phyloP scores from a whole-genome alignment of 768 basidiomycete species.

The Piloderma croceum region DNA sequence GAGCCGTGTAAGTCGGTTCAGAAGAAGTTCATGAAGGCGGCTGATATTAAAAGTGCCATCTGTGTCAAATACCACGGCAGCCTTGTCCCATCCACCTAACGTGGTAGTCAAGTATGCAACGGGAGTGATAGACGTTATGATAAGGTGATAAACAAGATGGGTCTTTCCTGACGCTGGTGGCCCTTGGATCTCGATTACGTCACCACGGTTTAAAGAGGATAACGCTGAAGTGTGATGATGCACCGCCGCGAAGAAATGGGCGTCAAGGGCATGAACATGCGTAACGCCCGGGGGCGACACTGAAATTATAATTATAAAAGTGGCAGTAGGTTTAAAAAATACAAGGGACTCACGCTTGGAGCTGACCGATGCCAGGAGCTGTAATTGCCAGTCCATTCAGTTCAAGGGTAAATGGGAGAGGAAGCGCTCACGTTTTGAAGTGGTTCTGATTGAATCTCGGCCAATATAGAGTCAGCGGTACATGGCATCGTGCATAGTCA shows the following conservation, averaged over 20 bases:
- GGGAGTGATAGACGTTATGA: no score
- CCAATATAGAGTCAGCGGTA: constrained; percentile 21
- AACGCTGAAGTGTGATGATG: constrained; percentile 10
- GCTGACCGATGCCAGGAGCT: constrained; percentile 42
- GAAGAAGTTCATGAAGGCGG: constrained; percentile 50
- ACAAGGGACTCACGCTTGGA: constrained; percentile 26
- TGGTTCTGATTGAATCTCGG: constrained; percentile 29
- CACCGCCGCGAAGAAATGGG: constrained; percentile 5
- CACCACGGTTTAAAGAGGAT: constrained; percentile 43
- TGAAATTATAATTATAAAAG: constrained; percentile 12
- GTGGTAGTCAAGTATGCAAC: constrained; percentile 50
- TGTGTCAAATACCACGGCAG: constrained; percentile 64
- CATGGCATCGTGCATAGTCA: no score
- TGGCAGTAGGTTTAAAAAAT: constrained; percentile 3
- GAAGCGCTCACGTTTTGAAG: constrained; percentile 26
- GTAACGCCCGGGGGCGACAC: constrained; percentile 26
- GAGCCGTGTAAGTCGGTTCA: constrained; percentile 37
- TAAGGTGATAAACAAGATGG: constrained; percentile 63
- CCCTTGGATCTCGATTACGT: constrained; percentile 75
- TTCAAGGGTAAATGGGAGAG: no score
- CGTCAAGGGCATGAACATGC: constrained; percentile 29
- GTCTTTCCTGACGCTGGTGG: constrained; percentile 72
- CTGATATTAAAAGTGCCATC: constrained; percentile 58
- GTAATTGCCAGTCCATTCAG: constrained; percentile 12
- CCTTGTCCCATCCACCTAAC: constrained; percentile 59